These are phyloP conservation scores for Pseudomonodictys pantanalensis DNA, from an alignment of 495 filamentous ascomycete genomes.

Conservation along the genomic window DNA sequence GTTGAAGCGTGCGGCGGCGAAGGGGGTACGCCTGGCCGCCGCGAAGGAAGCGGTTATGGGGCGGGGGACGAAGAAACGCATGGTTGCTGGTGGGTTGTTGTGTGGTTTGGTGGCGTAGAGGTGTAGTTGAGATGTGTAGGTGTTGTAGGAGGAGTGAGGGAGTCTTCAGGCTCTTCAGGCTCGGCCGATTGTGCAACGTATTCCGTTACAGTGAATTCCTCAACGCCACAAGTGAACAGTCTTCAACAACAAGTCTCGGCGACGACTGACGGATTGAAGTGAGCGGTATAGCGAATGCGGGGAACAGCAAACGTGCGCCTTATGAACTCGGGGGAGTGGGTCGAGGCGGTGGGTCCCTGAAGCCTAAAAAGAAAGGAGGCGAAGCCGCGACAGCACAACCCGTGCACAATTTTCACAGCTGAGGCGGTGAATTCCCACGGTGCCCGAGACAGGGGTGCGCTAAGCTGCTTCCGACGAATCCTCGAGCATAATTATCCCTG, in stretches of 20 bases:
- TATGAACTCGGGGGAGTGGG: not conserved
- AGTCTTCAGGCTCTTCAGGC: not conserved
- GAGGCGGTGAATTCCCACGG: slow-evolving; percentile 11
- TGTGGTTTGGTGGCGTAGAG: not conserved
- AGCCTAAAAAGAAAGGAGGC: not conserved
- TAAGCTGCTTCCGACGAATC: not conserved
- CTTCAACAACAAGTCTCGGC: too few species aligned
- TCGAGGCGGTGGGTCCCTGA: not conserved
- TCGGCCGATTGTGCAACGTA: too few species aligned
- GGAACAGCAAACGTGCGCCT: not conserved
- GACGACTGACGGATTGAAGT: not conserved
- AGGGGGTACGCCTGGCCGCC: slow-evolving; percentile 9
- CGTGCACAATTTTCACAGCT: slow-evolving; percentile 6
- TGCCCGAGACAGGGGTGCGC: not conserved
- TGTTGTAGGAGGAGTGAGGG: not conserved
- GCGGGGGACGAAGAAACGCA: slow-evolving; percentile 12
- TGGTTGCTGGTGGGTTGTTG: not conserved
- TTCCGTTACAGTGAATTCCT: too few species aligned
- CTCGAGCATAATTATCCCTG: too few species aligned
- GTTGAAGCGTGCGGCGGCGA: slow-evolving; percentile 7
- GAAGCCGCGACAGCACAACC: not conserved
- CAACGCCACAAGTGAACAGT: too few species aligned
- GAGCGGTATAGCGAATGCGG: not conserved
- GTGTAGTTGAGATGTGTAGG: not conserved
- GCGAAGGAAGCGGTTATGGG: slow-evolving; percentile 7